Conservation (phyloP, 129 eudicot species). For the Apium graveolens region DNA sequence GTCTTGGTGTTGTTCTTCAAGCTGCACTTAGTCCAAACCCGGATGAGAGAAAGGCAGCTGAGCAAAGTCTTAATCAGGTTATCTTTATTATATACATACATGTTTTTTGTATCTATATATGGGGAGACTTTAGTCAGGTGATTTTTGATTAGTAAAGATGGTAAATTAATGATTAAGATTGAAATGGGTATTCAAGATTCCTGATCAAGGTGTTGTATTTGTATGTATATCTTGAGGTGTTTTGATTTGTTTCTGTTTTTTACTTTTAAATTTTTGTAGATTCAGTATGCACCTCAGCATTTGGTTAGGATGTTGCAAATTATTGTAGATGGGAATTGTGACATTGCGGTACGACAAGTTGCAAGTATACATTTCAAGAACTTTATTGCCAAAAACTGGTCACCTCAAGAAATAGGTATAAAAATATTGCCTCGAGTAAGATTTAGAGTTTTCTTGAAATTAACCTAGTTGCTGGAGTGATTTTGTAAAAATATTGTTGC, state of each 20-base stretch:
- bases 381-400: constrained; percentile 83
- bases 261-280: constrained; percentile 25
- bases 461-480: not conserved
- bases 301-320: constrained; percentile 88
- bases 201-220: not conserved
- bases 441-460: constrained; percentile 4
- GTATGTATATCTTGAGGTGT: not conserved
- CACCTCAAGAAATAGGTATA: constrained; percentile 63
- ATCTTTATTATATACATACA: not conserved
- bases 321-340: constrained; percentile 74
- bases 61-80: constrained; percentile 74
- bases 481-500: not conserved
- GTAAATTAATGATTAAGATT: not conserved
- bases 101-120: not conserved
- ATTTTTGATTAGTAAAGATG: not conserved
- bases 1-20: constrained; percentile 52
- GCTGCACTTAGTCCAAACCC: constrained; percentile 93
- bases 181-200: not conserved
- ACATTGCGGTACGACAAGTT: constrained; percentile 74
- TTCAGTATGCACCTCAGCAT: constrained; percentile 87
- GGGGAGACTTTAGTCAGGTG: not conserved
- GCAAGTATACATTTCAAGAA: constrained; percentile 95
- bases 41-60: constrained; percentile 85
- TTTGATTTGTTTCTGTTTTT: not conserved
- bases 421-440: not conserved